Evolutionary conservation across 805 yeast species (phyloP), one percentile per base, ranked within the genome.

Genomic region (Zygosaccharomyces bailii): DNA sequence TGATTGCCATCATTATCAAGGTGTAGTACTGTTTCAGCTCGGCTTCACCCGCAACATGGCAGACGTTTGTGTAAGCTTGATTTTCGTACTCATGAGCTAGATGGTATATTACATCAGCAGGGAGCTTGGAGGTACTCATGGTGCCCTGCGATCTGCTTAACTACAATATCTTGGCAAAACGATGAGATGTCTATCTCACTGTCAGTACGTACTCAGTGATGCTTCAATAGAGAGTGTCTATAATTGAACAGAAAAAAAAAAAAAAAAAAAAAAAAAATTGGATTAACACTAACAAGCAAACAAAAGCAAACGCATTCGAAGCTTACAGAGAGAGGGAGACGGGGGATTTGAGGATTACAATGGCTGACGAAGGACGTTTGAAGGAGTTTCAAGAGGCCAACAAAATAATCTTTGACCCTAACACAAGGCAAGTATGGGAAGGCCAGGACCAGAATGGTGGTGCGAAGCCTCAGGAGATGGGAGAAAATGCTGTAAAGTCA

Each of bases 381-480:
- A 57, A 61, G 39, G 65, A 64, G 27, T 65, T 65, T 43, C 59
- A 63, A 43, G 59, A 63, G 45, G 63, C 63, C 13, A 65, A 65
- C 37, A 60, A 59, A 49, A 58, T 63, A 20, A 62, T 65, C 3
- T 65, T 65, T 46, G 66, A 63, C 39, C 63, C 67, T 14, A 63
- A 59, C 38, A 63, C 69, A 30, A 57, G 68, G 47, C 65, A 65
- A 40, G 68, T 65, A 7, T 65, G 69, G 69, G 68, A 65, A 39
- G 54, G 39, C 11, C 65, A 61, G 42, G 55, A 53, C 20, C 52
- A 50, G 40, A 39, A 34, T 9, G 44, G 46, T 17, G 55, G 45
- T 14, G 43, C 24, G 10, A 33, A 43, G 18, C 39, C 13, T 25
- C 34, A 39, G 16, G 49, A 42, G 16, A 27, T 24, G 14, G 32